These are phyloP conservation scores for Rubroshorea leprosula DNA, from an alignment of 345 rosid genomes.

Conservation along the genomic window DNA sequence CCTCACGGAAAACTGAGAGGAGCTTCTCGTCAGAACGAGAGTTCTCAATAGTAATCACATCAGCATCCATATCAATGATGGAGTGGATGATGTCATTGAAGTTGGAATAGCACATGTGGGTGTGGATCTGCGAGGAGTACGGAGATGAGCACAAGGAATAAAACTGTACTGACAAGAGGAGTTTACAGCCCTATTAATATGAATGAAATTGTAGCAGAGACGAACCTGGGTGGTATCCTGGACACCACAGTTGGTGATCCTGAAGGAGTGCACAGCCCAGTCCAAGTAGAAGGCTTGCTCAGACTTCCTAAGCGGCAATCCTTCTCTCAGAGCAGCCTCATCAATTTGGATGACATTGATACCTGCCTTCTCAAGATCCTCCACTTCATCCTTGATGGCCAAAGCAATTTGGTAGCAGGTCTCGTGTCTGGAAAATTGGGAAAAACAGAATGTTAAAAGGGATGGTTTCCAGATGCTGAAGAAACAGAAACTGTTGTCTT, in stretches of 20 bases:
- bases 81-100: slow-evolving; percentile 98
- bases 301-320: slow-evolving; percentile 91
- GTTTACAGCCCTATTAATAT: neutral
- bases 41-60: slow-evolving; percentile 97
- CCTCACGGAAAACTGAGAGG: slow-evolving; percentile 94
- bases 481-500: neutral
- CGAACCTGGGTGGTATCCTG: slow-evolving; percentile 84
- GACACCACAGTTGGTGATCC: slow-evolving; percentile 91
- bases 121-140: slow-evolving; percentile 59
- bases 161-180: neutral
- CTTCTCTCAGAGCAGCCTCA: slow-evolving; percentile 98
- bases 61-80: slow-evolving; percentile 94
- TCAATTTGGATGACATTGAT: slow-evolving; percentile 96
- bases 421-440: slow-evolving; percentile 49
- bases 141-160: neutral
- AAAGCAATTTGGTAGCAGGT: slow-evolving; percentile 96
- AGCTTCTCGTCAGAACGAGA: slow-evolving; percentile 98
- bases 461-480: neutral
- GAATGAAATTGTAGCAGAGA: neutral
- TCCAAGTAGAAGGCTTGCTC: slow-evolving; percentile 97
- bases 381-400: slow-evolving; percentile 97
- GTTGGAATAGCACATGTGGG: slow-evolving; percentile 99
- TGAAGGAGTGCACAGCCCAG: slow-evolving; percentile 99
- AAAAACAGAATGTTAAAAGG: slow-evolving; percentile 1
- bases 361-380: slow-evolving; percentile 88